Evolutionary conservation across 1,284 basidiomycete species (phyloP).

Genomic region (Trichosporon asahii): DNA sequence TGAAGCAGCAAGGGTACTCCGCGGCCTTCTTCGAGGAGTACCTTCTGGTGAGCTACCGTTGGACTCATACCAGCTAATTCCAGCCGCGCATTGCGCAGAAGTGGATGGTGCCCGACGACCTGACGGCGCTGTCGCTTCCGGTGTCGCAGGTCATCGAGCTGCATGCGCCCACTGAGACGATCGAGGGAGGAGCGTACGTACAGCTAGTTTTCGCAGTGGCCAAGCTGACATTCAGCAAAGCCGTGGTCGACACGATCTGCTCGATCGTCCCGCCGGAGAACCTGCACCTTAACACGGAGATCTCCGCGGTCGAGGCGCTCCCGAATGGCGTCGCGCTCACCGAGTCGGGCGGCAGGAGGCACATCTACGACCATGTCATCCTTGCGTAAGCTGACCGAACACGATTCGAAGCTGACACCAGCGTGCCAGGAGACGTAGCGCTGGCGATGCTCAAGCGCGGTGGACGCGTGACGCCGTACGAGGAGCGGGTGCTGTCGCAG

Average conservation of each 20-base stretch:
- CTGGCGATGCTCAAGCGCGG: constrained; percentile 61
- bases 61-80: background rate
- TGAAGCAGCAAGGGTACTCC: constrained; percentile 66
- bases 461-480: constrained; percentile 57
- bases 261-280: constrained; percentile 57
- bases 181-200: constrained; percentile 62
- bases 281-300: constrained; percentile 62
- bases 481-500: constrained; percentile 58
- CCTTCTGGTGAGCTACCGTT: constrained; percentile 61
- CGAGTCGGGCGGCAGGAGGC: constrained; percentile 40
- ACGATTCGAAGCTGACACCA: constrained; percentile 14
- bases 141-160: constrained; percentile 12
- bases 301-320: constrained; percentile 47
- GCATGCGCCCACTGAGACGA: constrained; percentile 41
- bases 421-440: constrained; percentile 64
- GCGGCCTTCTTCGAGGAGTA: constrained; percentile 70
- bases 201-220: constrained; percentile 50
- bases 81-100: constrained; percentile 21
- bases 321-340: constrained; percentile 38
- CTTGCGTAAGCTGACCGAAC: constrained; percentile 57
- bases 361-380: constrained; percentile 69
- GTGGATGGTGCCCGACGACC: constrained; percentile 19
- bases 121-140: constrained; percentile 17
- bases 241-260: constrained; percentile 66
- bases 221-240: constrained; percentile 48